Evolutionary conservation across 164 flowering plant species (phyloP).

Genomic region (Kingdonia uniflora): DNA sequence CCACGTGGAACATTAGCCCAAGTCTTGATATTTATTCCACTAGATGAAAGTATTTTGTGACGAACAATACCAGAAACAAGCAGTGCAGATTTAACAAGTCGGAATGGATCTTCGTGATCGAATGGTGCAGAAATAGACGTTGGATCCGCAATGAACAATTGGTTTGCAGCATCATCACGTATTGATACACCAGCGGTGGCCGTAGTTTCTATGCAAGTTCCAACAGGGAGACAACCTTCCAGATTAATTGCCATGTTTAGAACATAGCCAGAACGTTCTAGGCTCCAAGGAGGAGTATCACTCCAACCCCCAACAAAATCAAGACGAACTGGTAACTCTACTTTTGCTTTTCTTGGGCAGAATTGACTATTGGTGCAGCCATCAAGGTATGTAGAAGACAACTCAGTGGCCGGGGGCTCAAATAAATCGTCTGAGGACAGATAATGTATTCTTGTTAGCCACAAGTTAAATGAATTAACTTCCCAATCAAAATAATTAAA

Average conservation of each 20-base stretch:
- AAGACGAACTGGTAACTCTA: slow-evolving; percentile 88
- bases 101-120: slow-evolving; percentile 62
- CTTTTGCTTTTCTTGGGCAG: slow-evolving; percentile 35
- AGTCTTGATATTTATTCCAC: slow-evolving; percentile 58
- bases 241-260: slow-evolving; percentile 85
- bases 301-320: slow-evolving; percentile 99
- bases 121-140: slow-evolving; percentile 63
- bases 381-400: slow-evolving; percentile 15
- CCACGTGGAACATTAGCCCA: slow-evolving; percentile 99
- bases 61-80: slow-evolving; percentile 66
- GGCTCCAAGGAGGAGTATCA: slow-evolving; percentile 99
- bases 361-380: slow-evolving; percentile 18
- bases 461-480: no score
- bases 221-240: slow-evolving; percentile 79
- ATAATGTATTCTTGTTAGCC: not conserved
- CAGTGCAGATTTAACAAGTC: slow-evolving; percentile 91
- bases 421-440: slow-evolving; percentile 2
- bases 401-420: slow-evolving; percentile 19
- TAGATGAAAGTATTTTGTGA: slow-evolving; percentile 26
- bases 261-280: slow-evolving; percentile 96
- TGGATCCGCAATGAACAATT: slow-evolving; percentile 39
- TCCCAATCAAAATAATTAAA: no score
- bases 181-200: slow-evolving; percentile 38
- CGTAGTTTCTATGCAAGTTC: slow-evolving; percentile 66
- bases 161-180: slow-evolving; percentile 60